phyloP scores from a whole-genome alignment of 768 basidiomycete genomes.

The Chalciporus pseudorubinellus region DNA sequence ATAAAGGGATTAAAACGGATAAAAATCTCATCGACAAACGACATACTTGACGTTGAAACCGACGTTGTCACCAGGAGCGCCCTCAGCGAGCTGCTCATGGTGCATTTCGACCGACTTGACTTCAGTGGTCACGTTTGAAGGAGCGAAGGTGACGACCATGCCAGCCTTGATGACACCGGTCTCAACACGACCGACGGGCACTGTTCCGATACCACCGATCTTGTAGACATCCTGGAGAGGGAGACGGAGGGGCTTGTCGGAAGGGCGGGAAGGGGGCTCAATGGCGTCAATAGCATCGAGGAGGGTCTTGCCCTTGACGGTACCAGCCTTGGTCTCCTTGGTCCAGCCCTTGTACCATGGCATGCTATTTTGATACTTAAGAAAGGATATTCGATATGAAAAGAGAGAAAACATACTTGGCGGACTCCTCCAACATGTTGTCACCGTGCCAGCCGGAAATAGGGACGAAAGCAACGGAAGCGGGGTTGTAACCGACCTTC shows the following conservation, averaged over 20 bases:
- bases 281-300: conserved; percentile 99
- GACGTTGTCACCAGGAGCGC: conserved; percentile 98
- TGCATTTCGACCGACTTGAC: conserved; percentile 99
- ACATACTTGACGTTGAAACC: conserved; percentile 96
- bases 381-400: conserved; percentile 5
- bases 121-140: conserved; percentile 98
- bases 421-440: conserved; percentile 99
- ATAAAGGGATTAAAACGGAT: conserved; percentile 6
- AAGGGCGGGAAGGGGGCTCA: conserved; percentile 93
- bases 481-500: conserved; percentile 99
- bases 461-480: conserved; percentile 96
- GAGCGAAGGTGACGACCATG: conserved; percentile 98
- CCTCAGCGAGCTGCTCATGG: conserved; percentile 95
- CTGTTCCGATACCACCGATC: conserved; percentile 99
- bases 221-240: conserved; percentile 99
- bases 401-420: conserved; percentile 59
- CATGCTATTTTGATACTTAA: conserved; percentile 61
- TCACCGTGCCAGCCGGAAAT: conserved; percentile 99
- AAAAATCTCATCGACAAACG: conserved; percentile 3
- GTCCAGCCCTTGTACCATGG: conserved; percentile 99
- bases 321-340: conserved; percentile 92
- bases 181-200: conserved; percentile 99
- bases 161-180: conserved; percentile 99
- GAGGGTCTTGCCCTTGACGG: conserved; percentile 96
- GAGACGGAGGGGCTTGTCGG: conserved; percentile 99